Percentiles rank a stretch among this genome's conserved stretches.
These are phyloP conservation scores for Aspergillus proliferans DNA, from an alignment of 2,329 filamentous ascomycete genomes.

Conservation along the genomic window DNA sequence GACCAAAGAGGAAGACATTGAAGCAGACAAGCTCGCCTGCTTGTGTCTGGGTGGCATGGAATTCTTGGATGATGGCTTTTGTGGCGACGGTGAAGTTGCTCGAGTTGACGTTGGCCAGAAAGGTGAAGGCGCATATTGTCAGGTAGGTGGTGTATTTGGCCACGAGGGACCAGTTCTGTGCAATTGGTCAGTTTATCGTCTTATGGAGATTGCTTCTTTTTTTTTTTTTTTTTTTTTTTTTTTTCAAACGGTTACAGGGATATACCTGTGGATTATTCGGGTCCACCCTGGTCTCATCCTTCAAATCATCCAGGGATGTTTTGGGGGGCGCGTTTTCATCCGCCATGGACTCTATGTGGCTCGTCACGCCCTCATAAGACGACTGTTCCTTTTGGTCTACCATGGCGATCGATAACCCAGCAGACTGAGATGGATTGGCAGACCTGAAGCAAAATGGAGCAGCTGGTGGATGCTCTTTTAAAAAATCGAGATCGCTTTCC, in stretches of 20 bases:
- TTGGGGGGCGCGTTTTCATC: neutral
- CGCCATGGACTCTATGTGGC: neutral
- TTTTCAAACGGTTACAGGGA: too few species aligned
- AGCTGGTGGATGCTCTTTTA: neutral
- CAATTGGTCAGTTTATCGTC: neutral
- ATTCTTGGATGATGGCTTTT: conserved; percentile 25
- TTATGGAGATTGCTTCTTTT: neutral
- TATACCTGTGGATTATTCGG: conserved; percentile 16
- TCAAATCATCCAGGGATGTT: neutral
- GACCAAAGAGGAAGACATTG: conserved; percentile 20
- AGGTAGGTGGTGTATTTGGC: conserved; percentile 24
- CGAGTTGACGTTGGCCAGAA: conserved; percentile 35
- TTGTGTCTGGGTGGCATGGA: conserved; percentile 16
- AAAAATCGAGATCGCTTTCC: neutral
- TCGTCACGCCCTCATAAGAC: neutral
- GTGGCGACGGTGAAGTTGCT: conserved; percentile 35
- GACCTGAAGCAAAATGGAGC: neutral
- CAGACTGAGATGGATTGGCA: neutral
- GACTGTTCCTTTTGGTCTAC: too few species aligned
- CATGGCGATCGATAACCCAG: too few species aligned
- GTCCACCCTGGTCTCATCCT: conserved; percentile 1
- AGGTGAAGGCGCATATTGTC: conserved; percentile 35
- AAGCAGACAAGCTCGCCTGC: conserved; percentile 19
- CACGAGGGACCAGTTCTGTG: conserved; percentile 16
- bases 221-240: too few species aligned